Evolutionary conservation across 306 rosid species (phyloP).

Genomic region (Cucurbita pepo): DNA sequence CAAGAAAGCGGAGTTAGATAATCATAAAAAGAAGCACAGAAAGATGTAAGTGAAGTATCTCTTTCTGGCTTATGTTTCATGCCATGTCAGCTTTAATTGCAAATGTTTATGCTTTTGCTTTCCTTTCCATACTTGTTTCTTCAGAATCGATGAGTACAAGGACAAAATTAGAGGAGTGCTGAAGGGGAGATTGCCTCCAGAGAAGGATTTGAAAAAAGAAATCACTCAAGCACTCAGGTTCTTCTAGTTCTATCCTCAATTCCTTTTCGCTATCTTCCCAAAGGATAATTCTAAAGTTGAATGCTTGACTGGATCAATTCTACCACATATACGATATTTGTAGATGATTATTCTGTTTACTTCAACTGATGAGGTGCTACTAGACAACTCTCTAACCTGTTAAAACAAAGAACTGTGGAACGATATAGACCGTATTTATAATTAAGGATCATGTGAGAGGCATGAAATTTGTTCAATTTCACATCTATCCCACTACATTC

Average conservation of each 20-base stretch:
- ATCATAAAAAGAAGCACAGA: conserved; percentile 45
- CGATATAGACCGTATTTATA: background rate
- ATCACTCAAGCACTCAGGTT: conserved; percentile 59
- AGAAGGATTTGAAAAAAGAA: conserved; percentile 79
- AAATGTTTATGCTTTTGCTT: conserved; percentile 5
- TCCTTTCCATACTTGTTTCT: conserved; percentile 9
- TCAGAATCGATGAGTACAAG: conserved; percentile 60
- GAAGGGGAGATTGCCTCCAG: conserved; percentile 78
- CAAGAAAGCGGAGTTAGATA: conserved; percentile 43
- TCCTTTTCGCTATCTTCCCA: background rate
- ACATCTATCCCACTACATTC: background rate
- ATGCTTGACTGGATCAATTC: background rate
- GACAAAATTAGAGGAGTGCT: conserved; percentile 71
- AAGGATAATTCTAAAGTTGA: background rate
- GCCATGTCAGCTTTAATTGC: conserved; percentile 1
- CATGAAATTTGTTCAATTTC: background rate
- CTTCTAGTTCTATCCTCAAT: conserved; percentile 10
- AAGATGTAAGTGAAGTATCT: conserved; percentile 39
- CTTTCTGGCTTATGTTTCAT: conserved; percentile 1
- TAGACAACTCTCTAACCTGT: background rate
- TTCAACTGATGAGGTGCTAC: background rate
- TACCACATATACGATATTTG: background rate
- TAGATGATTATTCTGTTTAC: background rate
- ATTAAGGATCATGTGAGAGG: background rate
- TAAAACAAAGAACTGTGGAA: background rate